Evolutionary conservation across 352 stramenopile species (phyloP), one percentile per base, ranked within the genome.

Genomic region (Phytophthora hybrid): DNA sequence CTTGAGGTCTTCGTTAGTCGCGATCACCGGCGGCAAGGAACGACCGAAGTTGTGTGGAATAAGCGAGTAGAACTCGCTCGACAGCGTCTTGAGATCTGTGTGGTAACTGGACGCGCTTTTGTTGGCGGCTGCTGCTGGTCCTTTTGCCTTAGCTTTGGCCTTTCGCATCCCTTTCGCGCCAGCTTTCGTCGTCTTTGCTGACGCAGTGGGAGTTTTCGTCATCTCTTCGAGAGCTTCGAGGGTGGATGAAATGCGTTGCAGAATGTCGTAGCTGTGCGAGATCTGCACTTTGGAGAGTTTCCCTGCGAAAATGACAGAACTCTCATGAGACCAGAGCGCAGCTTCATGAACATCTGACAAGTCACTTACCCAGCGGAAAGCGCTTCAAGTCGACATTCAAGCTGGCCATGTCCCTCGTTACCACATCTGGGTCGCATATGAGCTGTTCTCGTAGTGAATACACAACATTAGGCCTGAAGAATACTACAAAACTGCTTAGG

Each of bases 31-130:
- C 1, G 87, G 84, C 39, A 91, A 26, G 5, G 73, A 71, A 13
- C 81, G 81, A 16, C 80, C 84, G 67, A 92, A 92, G 18, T 91
- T 77, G 47, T 93, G 84, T 34, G 87, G 87, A 39, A 93, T 90
- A 9, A 91, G 71, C 59, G 84, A 83, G 71, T 93, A 93, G 56
- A 93, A 91, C 32, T 88, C 80, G 52, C 77, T 91, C 9, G 83
- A 88, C 10, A 91, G 79, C n/a, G 73, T 26, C 46, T 91, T 90
- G 9, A 93, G 69, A 37, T 84, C 63, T 0, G 52, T 37, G 37
- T 78, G 81, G 9, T 85, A 72, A 56, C 69, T 76, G 11, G 63
- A 46, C 7, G 81, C 16, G 5, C 69, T 79, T 52, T 14, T 66
- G 6, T 26, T 59, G 41, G 73, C 54, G 56, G 69, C 60, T 54